Evolutionary conservation across 2,329 filamentous ascomycete genomes (phyloP), one percentile per base, ranked within the genome.

Genomic region (Sordariomycetes sp.): DNA sequence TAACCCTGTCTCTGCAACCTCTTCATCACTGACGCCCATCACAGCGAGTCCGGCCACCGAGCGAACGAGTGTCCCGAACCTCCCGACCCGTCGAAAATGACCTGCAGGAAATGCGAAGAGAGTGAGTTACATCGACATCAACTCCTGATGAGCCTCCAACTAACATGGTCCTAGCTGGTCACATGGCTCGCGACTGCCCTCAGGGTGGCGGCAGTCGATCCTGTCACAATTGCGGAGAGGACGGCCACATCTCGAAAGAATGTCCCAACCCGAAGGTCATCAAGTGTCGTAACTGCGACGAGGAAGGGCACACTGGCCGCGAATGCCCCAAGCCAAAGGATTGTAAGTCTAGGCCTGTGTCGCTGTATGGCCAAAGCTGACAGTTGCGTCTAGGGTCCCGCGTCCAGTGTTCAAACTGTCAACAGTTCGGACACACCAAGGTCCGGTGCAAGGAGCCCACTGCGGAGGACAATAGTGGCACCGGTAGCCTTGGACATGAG

Each of bases 21-120:
- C 15, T 21, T 30, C 17, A 16, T 36, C 38, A 35, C 21, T 34
- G 33, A 29, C 42, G 30, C 47, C 27, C 16, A 21, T 1, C 9
- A 35, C 30, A 66, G 67, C 7, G 54, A 75, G 55, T 55, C 57
- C 16, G 71, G 70, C 12, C 72, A 76, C 48, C 64, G 55, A 38
- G 57, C 53, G 16, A 47, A 59, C 6, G 70, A 75, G 0, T 76
- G 70, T 42, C 52, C 69, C 19, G 72, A 79, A 46, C 74, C 75
- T 23, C 72, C 79, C n/a, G 69, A 72, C 41, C 68, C 75, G 19
- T 71, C 67, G 19, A 68, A 69, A 34, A 68, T 82, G 2, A 75
- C 82, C 50, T 84, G 79, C 51, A 73, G 71, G 46, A 79, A 75
- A 53, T 82, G 78, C 47, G 63, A 65, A 26, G 63, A 77, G 55